phyloP scores from a whole-genome alignment of 495 filamentous ascomycete genomes.

The Daldinia vernicosa region DNA sequence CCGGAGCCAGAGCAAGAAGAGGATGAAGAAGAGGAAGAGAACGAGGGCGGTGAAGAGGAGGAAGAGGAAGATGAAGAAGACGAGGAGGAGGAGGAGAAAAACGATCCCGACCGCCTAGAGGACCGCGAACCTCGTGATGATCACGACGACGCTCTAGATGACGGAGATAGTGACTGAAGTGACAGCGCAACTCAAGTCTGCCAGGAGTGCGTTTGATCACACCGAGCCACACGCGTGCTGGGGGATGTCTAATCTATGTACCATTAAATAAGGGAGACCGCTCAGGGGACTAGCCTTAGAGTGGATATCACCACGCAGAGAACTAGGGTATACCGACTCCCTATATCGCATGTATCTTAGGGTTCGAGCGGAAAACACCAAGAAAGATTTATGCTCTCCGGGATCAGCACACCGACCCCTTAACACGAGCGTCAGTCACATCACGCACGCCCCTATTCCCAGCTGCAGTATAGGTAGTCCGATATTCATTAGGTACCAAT shows the following conservation, averaged over 20 bases:
- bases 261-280: neutral
- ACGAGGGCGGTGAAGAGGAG: constrained; percentile 56
- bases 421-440: neutral
- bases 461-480: neutral
- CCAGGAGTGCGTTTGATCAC: neutral
- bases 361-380: neutral
- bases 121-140: constrained; percentile 49
- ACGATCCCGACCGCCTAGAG: constrained; percentile 32
- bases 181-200: neutral
- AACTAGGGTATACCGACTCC: neutral
- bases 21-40: constrained; percentile 65
- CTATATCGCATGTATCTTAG: neutral
- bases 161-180: constrained; percentile 63
- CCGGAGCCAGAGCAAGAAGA: constrained; percentile 63
- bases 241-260: neutral
- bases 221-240: neutral
- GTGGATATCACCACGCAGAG: neutral
- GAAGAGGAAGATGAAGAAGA: constrained; percentile 58
- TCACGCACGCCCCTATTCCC: neutral
- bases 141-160: constrained; percentile 72
- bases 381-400: neutral
- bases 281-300: neutral
- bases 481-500: neutral
- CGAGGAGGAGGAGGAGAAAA: constrained; percentile 53
- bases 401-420: neutral